Evolutionary conservation across 495 filamentous ascomycete genomes (phyloP).

Genomic region (Hyaloscypha bicolor): DNA sequence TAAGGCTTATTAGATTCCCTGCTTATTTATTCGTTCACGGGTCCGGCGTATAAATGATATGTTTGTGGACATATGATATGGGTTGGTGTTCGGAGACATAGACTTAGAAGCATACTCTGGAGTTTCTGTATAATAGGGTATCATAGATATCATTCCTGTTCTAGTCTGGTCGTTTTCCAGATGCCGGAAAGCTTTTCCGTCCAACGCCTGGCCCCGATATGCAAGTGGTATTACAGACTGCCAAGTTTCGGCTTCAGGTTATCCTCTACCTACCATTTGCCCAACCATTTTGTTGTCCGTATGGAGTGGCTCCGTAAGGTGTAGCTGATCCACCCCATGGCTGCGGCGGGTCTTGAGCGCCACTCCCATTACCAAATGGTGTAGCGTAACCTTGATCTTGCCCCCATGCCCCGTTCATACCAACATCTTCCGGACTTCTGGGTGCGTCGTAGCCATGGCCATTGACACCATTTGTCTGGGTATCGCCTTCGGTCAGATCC

Average conservation of each 20-base stretch:
- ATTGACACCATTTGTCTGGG: slow-evolving; percentile 53
- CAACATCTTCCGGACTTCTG: slow-evolving; percentile 59
- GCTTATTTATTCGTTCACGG: not conserved
- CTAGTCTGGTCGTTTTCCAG: slow-evolving; percentile 17
- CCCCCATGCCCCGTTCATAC: slow-evolving; percentile 56
- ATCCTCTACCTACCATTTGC: not conserved
- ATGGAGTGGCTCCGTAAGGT: slow-evolving; percentile 72
- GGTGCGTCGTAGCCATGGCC: slow-evolving; percentile 56
- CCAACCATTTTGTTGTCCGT: slow-evolving; percentile 47
- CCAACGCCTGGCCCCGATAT: slow-evolving; percentile 30
- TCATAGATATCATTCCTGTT: slow-evolving; percentile 21
- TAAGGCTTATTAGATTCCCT: not conserved
- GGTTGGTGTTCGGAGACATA: slow-evolving; percentile 20
- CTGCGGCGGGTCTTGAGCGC: slow-evolving; percentile 65
- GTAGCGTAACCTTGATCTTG: slow-evolving; percentile 74
- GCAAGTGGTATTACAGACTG: slow-evolving; percentile 22
- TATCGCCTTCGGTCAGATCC: slow-evolving; percentile 56
- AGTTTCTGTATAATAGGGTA: slow-evolving; percentile 30
- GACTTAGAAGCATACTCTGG: slow-evolving; percentile 31
- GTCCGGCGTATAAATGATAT: slow-evolving; percentile 5
- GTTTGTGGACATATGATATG: slow-evolving; percentile 15
- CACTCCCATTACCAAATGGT: slow-evolving; percentile 65
- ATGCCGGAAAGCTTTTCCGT: slow-evolving; percentile 10
- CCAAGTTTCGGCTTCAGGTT: not conserved
- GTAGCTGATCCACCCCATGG: slow-evolving; percentile 63